Base-by-base conservation (phyloP, 176 grass and related monocot genomes). In the Rhipidocladum racemiflorum region DNA sequence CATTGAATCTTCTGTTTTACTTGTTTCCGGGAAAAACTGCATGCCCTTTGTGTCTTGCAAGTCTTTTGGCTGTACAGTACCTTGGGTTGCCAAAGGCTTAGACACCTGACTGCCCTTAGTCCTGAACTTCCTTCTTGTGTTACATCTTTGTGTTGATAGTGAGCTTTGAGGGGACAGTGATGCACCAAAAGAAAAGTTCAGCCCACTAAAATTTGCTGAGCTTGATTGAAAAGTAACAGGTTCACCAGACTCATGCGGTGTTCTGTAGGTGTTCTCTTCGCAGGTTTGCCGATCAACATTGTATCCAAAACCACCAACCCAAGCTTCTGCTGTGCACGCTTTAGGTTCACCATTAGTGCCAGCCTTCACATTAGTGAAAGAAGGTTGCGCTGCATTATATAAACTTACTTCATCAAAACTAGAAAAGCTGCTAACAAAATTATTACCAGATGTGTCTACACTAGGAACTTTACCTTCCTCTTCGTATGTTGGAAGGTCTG, bases 81-180 rank as follows among this genome's bases (percentile, higher is more conserved):
- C 81, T 15, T 46, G 62, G 44, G 54, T 77, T 59, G 38, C 71
- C 34, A 87, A 82, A 88, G 72, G 24, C 70, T 80, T 59, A 20
- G 62, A 83, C 70, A 59, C 59, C 15, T 88, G 67, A 74, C 17
- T 61, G 51, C 85, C 62, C 68, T 74, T 93, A 46, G 67, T 84
- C 80, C 84, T 93, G 80, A 86, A 72, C 85, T 88, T 99, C 87
- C 89, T 99, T 89, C 91, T 99, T 56, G 80, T 84, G 77, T 65
- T 88, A 65, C 59, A 71, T 56, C 70, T 93, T 75, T 81, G 68
- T 73, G 70, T 64, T 14, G 80, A 64, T 74, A 70, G 56, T 10
- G 73, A 71, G 20, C 50, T 89, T 67, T 84, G 60, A 21, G 51
- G 28, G 45, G 80, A 67, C 15, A 55, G 17, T 30, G 88, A 90